These are phyloP conservation scores for Solanum pennellii DNA, from an alignment of 257 asterid genomes.

Conservation along the genomic window DNA sequence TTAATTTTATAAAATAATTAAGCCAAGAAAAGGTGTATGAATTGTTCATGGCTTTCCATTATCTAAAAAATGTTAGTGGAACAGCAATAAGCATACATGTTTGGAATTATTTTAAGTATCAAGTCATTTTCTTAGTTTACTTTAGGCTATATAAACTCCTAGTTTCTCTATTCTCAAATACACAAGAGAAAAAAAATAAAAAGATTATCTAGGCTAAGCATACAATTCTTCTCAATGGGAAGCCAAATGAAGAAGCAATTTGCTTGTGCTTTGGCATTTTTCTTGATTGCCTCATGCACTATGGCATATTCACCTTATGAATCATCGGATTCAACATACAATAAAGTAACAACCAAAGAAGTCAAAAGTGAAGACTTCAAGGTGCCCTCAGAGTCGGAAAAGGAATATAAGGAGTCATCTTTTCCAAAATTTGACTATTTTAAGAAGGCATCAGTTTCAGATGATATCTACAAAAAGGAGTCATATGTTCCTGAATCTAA, in stretches of 20 bases:
- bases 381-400: neutral
- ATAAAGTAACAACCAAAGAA: neutral
- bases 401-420: neutral
- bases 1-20: neutral
- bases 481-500: neutral
- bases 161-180: neutral
- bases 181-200: neutral
- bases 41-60: neutral
- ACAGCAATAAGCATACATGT: neutral
- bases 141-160: neutral
- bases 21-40: neutral
- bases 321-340: neutral
- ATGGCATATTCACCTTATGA: neutral
- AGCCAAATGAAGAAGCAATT: neutral
- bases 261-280: neutral
- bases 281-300: neutral
- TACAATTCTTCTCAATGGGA: neutral
- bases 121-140: neutral
- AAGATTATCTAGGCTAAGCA: neutral
- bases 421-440: neutral
- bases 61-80: neutral
- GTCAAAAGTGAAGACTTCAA: neutral
- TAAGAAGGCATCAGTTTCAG: neutral
- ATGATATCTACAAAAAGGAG: neutral
- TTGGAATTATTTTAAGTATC: neutral